Percentiles rank a stretch among this genome's conserved stretches.
Evolutionary conservation across 768 basidiomycete species (phyloP).

Genomic region (Kwoniella botswanensis): DNA sequence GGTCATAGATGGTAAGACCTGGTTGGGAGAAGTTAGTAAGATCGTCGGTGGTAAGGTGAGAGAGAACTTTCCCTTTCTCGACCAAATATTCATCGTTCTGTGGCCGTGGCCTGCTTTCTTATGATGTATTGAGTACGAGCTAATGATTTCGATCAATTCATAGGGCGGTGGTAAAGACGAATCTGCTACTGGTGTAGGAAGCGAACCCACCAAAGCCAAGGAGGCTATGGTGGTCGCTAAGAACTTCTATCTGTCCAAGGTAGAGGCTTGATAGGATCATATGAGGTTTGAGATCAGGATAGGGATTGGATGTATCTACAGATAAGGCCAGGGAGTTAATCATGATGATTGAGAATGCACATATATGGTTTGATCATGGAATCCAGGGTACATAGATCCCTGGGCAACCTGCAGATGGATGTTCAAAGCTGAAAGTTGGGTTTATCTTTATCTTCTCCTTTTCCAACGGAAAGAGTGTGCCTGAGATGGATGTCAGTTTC

Average conservation of each 20-base stretch:
- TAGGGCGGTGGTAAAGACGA: conserved; percentile 97
- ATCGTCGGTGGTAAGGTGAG: conserved; percentile 88
- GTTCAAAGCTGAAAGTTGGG: no score
- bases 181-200: conserved; percentile 84
- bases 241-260: conserved; percentile 51
- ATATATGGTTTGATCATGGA: no score
- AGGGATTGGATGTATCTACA: no score
- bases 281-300: no score
- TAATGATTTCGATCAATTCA: background rate
- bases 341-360: no score
- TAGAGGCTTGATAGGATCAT: conserved; percentile 34
- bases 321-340: no score
- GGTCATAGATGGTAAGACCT: conserved; percentile 81
- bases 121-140: background rate
- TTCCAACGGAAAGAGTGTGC: background rate
- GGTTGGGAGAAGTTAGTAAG: conserved; percentile 79
- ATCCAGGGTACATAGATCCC: no score
- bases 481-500: background rate
- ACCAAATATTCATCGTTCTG: no score
- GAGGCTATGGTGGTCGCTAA: conserved; percentile 71
- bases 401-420: no score
- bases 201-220: conserved; percentile 66
- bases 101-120: no score
- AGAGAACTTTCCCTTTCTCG: conserved; percentile 5
- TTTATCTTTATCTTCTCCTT: background rate